Percentiles rank a stretch among this genome's conserved stretches.
Conservation (phyloP, 257 asterid genomes). For the Nicotiana sylvestris region DNA sequence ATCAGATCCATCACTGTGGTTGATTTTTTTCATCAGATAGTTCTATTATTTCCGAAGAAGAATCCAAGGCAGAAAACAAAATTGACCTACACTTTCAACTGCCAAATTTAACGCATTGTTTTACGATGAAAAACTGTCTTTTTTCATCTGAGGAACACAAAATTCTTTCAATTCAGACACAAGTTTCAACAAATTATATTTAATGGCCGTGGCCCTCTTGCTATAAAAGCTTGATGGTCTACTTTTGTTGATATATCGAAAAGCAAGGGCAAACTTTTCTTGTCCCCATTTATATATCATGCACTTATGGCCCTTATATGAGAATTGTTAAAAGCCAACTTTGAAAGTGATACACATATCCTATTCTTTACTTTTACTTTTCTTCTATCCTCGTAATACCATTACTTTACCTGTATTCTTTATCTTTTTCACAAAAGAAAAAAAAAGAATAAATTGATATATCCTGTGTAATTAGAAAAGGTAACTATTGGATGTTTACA, state of each 20-base stretch:
- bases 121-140: not conserved
- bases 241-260: constrained; percentile 24
- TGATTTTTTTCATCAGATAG: not conserved
- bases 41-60: constrained; percentile 12
- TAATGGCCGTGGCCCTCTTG: constrained; percentile 56
- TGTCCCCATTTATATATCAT: constrained; percentile 27
- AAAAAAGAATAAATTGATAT: not conserved
- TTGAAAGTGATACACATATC: constrained; percentile 28
- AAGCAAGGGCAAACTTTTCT: constrained; percentile 26
- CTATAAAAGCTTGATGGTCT: constrained; percentile 42
- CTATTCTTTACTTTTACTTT: constrained; percentile 13
- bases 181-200: constrained; percentile 18
- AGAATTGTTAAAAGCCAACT: constrained; percentile 24
- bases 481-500: not conserved
- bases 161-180: constrained; percentile 28
- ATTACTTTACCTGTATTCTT: constrained; percentile 16
- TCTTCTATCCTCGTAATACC: constrained; percentile 13
- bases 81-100: constrained; percentile 16
- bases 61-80: constrained; percentile 47
- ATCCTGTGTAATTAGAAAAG: not conserved
- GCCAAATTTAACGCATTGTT: constrained; percentile 20
- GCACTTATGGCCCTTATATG: constrained; percentile 39
- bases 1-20: not conserved
- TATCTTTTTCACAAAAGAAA: not conserved
- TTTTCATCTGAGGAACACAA: not conserved